Base-by-base conservation (phyloP, 331 rosid species). In the Arachis monticola region DNA sequence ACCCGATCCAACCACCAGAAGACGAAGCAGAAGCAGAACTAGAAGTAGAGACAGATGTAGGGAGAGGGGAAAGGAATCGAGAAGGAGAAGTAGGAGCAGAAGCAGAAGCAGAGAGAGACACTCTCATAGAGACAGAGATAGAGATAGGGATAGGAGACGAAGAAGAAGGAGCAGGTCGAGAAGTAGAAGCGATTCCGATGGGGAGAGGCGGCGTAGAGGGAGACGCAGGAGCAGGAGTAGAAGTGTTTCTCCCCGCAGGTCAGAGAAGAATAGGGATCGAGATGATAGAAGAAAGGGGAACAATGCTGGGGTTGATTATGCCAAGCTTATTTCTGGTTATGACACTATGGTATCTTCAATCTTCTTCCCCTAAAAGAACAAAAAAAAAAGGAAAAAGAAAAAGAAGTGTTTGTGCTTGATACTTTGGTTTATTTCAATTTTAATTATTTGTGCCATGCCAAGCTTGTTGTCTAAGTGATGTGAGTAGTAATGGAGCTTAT, bases 311-410 rank as follows among this genome's bases (percentile, higher is more conserved):
- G 71, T 72, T 72, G 93, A 88, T 79, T 85, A 81, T 81, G 83
- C 87, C 0, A 81, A 77, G 63, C 50, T 94, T 62, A 90, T 95
- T 69, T 60, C 80, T 56, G 97, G 93, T 80, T 92, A 88, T 73
- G 89, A 87, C 1, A 76, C 71, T 47, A 90, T 95, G 99, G 99
- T 92, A 83, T 27, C 72, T 68, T 68, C 60, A 5, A 14, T 27
- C 73, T 69, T 72, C 62, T 6, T 31, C n/a, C 10, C 7, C 51
- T 2, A 40, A 2, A 2, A 35, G 27, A 22, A 22, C 27, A 22
- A 22, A 22, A 22, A 22, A 22, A 35, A 35, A 35, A 35, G 22
- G 27, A 22, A 22, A 22, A 22, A 22, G 27, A 35, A 3, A 35
- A 35, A 35, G 4, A 2, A 2, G 40, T 35, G 40, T 4, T 2